Evolutionary conservation across 2,329 filamentous ascomycete species (phyloP).

Genomic region (Dothiorella sarmentorum): DNA sequence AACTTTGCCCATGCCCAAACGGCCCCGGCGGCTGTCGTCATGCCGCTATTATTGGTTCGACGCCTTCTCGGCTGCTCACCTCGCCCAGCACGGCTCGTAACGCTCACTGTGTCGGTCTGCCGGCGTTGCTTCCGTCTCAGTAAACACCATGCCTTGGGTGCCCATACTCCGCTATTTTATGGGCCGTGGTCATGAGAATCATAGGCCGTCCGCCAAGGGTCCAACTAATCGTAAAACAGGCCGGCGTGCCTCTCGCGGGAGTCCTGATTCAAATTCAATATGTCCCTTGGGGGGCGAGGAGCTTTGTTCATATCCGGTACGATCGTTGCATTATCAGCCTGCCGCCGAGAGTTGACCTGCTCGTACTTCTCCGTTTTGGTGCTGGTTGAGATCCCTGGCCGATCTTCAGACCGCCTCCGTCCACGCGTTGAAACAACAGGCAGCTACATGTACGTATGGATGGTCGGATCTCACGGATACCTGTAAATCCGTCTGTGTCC

Average conservation of each 20-base stretch:
- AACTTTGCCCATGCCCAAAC: background rate
- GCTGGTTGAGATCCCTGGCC: background rate
- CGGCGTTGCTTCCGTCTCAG: slow-evolving; percentile 13
- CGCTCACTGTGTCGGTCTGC: slow-evolving; percentile 16
- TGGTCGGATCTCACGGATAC: slow-evolving; percentile 8
- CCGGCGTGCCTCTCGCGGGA: slow-evolving; percentile 2
- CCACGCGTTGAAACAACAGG: slow-evolving; percentile 11
- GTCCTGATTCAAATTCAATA: slow-evolving; percentile 14
- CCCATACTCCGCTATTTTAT: slow-evolving; percentile 15
- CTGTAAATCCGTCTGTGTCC: background rate
- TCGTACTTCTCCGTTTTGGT: background rate
- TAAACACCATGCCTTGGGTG: slow-evolving; percentile 14
- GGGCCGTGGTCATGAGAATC: slow-evolving; percentile 14
- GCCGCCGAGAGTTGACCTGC: background rate
- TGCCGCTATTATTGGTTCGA: slow-evolving; percentile 13
- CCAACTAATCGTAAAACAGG: slow-evolving; percentile 8
- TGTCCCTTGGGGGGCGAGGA: slow-evolving; percentile 2
- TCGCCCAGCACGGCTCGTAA: slow-evolving; percentile 14
- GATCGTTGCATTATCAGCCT: slow-evolving; percentile 3
- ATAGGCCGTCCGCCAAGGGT: slow-evolving; percentile 1
- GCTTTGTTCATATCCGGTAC: slow-evolving; percentile 4
- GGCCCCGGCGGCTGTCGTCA: slow-evolving; percentile 12
- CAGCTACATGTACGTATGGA: slow-evolving; percentile 3
- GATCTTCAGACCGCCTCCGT: background rate
- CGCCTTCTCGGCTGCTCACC: slow-evolving; percentile 3